Evolutionary conservation across 2,329 filamentous ascomycete genomes (phyloP).

Genomic region (Aureobasidium sp.): DNA sequence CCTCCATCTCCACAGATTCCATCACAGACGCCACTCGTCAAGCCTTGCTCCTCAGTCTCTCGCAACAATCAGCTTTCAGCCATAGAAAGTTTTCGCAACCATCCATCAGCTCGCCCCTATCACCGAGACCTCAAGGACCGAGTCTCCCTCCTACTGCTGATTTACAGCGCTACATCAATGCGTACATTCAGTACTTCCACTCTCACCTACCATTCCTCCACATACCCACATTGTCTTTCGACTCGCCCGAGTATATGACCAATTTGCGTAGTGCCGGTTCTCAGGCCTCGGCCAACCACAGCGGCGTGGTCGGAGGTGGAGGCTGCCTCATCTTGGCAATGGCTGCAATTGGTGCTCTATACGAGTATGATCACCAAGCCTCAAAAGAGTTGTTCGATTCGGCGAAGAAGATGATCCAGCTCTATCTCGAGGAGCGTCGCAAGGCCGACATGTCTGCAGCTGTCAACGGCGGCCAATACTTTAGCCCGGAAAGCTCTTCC

Average conservation of each 20-base stretch:
- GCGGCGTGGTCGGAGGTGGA: slow-evolving; percentile 61
- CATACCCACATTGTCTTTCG: slow-evolving; percentile 83
- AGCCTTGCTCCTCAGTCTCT: slow-evolving; percentile 52
- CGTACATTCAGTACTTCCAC: slow-evolving; percentile 88
- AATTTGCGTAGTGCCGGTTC: slow-evolving; percentile 50
- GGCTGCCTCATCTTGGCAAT: slow-evolving; percentile 82
- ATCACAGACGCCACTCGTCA: slow-evolving; percentile 59
- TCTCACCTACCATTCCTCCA: slow-evolving; percentile 94
- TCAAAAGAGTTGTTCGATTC: slow-evolving; percentile 85
- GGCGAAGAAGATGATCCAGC: slow-evolving; percentile 89
- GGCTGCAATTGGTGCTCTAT: slow-evolving; percentile 78
- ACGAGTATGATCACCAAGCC: slow-evolving; percentile 71
- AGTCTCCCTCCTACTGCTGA: slow-evolving; percentile 72
- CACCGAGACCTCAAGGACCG: slow-evolving; percentile 32
- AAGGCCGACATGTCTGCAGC: slow-evolving; percentile 68
- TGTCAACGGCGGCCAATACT: slow-evolving; percentile 36
- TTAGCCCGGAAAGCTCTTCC: slow-evolving; percentile 31
- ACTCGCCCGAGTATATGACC: slow-evolving; percentile 59
- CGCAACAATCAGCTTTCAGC: slow-evolving; percentile 49
- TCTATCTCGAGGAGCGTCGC: slow-evolving; percentile 84
- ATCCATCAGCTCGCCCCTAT: slow-evolving; percentile 45
- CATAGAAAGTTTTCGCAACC: slow-evolving; percentile 52
- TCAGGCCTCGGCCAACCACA: slow-evolving; percentile 43
- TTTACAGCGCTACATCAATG: slow-evolving; percentile 80
- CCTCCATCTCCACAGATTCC: slow-evolving; percentile 54